These are phyloP conservation scores for Parasitella parasitica DNA, from an alignment of 371 early-diverging fungal species.

Conservation along the genomic window DNA sequence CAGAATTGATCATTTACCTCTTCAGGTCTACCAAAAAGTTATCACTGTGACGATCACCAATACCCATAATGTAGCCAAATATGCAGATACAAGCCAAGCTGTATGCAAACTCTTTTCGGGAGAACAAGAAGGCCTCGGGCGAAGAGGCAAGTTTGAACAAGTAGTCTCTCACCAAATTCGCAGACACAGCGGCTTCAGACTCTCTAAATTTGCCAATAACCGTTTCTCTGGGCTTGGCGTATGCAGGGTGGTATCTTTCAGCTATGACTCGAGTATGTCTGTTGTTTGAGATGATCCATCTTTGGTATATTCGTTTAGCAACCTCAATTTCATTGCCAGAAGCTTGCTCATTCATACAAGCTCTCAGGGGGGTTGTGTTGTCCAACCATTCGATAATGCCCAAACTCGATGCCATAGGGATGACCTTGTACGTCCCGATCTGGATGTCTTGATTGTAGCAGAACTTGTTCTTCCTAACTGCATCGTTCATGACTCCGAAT, in stretches of 20 bases:
- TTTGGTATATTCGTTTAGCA: constrained; percentile 34
- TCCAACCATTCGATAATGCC: constrained; percentile 71
- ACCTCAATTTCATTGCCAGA: background rate
- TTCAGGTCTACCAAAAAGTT: constrained; percentile 65
- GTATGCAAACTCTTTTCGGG: constrained; percentile 58
- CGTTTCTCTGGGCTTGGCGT: constrained; percentile 47
- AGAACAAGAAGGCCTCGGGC: constrained; percentile 65
- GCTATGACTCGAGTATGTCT: background rate
- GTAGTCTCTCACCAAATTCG: constrained; percentile 49
- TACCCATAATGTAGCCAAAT: constrained; percentile 68
- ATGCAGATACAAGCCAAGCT: constrained; percentile 63
- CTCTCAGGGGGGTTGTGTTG: constrained; percentile 47
- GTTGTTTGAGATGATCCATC: constrained; percentile 9
- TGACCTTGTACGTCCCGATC: constrained; percentile 63
- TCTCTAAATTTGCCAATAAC: constrained; percentile 45
- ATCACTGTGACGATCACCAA: constrained; percentile 74
- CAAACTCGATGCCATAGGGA: constrained; percentile 65
- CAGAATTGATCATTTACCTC: constrained; percentile 27
- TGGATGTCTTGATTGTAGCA: constrained; percentile 49
- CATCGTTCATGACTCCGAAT: constrained; percentile 72
- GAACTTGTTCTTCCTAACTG: constrained; percentile 55
- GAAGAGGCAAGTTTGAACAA: constrained; percentile 54
- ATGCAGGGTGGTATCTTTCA: constrained; percentile 31
- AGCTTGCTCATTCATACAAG: constrained; percentile 45
- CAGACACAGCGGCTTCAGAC: constrained; percentile 25